phyloP scores from a whole-genome alignment of 805 yeast species.

The Phaffomyces antillensis region DNA sequence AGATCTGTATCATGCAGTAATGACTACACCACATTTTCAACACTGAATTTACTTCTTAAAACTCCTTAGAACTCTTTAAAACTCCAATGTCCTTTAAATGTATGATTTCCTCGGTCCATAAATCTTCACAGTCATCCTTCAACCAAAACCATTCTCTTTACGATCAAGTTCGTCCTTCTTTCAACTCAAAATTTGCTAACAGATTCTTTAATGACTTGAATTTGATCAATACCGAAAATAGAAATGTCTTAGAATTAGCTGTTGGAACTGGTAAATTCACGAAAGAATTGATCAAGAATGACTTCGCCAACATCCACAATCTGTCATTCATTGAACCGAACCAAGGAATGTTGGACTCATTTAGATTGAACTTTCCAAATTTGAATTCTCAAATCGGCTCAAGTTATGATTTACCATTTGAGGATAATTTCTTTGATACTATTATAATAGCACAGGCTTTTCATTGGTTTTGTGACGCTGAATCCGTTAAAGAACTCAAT shows the following conservation, averaged over 20 bases:
- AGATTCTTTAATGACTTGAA: constrained; percentile 34
- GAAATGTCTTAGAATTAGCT: constrained; percentile 40
- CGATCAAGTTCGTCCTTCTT: constrained; percentile 47
- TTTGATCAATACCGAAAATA: constrained; percentile 17
- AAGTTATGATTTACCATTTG: constrained; percentile 40
- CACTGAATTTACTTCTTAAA: too few relatives aligned
- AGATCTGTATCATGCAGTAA: too few relatives aligned
- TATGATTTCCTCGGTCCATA: not conserved
- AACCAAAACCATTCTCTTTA: constrained; percentile 44
- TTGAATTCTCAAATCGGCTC: constrained; percentile 41
- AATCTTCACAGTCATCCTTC: constrained; percentile 41
- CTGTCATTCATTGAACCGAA: constrained; percentile 49
- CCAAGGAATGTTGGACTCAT: constrained; percentile 46
- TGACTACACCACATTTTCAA: too few relatives aligned
- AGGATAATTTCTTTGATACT: constrained; percentile 38
- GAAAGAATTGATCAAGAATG: constrained; percentile 30
- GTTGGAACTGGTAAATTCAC: constrained; percentile 65
- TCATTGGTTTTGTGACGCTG: constrained; percentile 57
- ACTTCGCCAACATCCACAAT: constrained; percentile 27
- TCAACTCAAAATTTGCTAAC: constrained; percentile 34
- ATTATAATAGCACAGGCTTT: constrained; percentile 54
- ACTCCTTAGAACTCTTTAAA: too few relatives aligned
- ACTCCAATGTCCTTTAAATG: not conserved
- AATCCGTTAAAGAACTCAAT: constrained; percentile 40
- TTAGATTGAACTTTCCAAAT: constrained; percentile 22